Conservation (phyloP, 345 rosid genomes). For the Eucalyptus leucophloia region DNA sequence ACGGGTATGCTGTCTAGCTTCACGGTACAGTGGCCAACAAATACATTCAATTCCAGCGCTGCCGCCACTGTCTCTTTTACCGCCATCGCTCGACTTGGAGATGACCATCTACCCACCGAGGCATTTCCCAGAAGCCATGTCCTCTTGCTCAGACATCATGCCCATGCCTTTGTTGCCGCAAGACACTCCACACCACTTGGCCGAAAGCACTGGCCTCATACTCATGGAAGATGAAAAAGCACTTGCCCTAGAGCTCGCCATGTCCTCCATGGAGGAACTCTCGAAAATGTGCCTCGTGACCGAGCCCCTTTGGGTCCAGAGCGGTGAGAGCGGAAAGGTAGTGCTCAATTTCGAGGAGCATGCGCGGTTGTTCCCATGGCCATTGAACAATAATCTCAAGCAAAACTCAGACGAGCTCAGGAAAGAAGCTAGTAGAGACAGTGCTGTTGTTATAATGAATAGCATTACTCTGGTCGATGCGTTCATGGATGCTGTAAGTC, state of each 20-base stretch:
- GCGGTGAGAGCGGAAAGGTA: conserved; percentile 16
- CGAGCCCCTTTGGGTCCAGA: conserved; percentile 69
- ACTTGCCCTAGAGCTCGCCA: conserved; percentile 57
- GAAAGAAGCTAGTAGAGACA: conserved; percentile 66
- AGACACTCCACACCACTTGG: conserved; percentile 9
- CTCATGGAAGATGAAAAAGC: conserved; percentile 61
- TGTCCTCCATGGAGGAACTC: conserved; percentile 60
- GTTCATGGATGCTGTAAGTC: conserved; percentile 70
- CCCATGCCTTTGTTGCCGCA: conserved; percentile 27
- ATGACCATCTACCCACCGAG: conserved; percentile 37
- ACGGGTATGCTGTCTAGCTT: conserved; percentile 46
- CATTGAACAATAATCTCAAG: conserved; percentile 4
- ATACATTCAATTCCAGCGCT: conserved; percentile 25
- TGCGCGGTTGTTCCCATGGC: conserved; percentile 57
- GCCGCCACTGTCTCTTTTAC: conserved; percentile 17
- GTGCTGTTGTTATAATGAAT: conserved; percentile 81
- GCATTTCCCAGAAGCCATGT: conserved; percentile 13
- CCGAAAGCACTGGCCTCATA: conserved; percentile 16
- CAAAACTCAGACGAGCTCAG: conserved; percentile 23
- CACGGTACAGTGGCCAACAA: conserved; percentile 39
- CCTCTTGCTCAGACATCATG: conserved; percentile 31
- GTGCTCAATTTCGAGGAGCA: conserved; percentile 58
- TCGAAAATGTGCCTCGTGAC: conserved; percentile 42
- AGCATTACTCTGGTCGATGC: conserved; percentile 72
- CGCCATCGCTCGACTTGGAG: conserved; percentile 62